Evolutionary conservation across 371 early-diverging fungal species (phyloP), one percentile per base, ranked within the genome.

Genomic region (Mucor mucedo): DNA sequence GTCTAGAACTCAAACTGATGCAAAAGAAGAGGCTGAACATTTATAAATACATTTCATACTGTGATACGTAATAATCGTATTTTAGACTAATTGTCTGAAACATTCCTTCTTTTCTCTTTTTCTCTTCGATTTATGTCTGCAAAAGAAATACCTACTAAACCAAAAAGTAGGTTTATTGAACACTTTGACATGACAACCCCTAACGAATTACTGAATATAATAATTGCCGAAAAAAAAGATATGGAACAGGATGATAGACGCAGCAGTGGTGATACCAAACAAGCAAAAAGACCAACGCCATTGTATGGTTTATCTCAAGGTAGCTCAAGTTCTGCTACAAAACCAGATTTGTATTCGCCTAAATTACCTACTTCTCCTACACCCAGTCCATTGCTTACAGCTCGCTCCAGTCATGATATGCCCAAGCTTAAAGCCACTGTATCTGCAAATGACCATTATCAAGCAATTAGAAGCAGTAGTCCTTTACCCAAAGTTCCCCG

Each of bases 1-100:
- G 39, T 30, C 57, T 49, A 64, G 64, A 58, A 45, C 58, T 21
- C 14, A 49, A 29, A 5, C 2, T 13, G 64, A 57, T 29, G 56
- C 58, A 58, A 58, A 64, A 50, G 29, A 44, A n/a, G 64, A 58
- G 28, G 64, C 64, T 14, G 45, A 64, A 33, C 58, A 21, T n/a
- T 45, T 61, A 42, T 44, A 60, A 52, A 50, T 50, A 60, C 38
- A 50, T 50, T 50, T 52, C 14, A 50, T 39, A 33, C 14, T 59
- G 49, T 39, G 29, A 35, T 13, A 40, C 40, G 28, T 59, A 32
- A 48, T n/a, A 33, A 33, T 35, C 42, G 16, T 48, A 38, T 33
- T 35, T 6, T 40, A 35, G 28, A 30, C 2, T 44, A 32, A n/a
- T n/a, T n/a, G 16, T 39, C 33, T 32, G 41, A 7, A 39, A 45